Evolutionary conservation across 2,329 filamentous ascomycete genomes (phyloP).

Genomic region (Aureobasidium pullulans): DNA sequence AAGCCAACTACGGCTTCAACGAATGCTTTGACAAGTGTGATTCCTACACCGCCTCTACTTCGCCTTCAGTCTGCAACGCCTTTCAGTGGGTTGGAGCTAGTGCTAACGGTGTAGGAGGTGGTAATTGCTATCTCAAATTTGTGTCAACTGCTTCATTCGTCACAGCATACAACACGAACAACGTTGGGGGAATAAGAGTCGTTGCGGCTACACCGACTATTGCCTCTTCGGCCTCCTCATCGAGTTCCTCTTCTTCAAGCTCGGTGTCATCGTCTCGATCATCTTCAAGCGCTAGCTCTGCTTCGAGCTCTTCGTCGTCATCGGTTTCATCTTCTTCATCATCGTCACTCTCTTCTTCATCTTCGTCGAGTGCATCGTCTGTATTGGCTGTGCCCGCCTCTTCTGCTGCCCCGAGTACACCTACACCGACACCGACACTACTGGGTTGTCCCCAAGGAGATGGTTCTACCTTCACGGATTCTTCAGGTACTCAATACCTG

Average conservation of each 20-base stretch:
- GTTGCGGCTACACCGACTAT: not conserved
- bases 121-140: conserved; percentile 14
- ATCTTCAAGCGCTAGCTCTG: not conserved
- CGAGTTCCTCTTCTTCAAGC: conserved; percentile 1
- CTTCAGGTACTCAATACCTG: not conserved
- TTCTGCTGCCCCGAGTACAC: too few relatives aligned
- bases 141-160: not conserved
- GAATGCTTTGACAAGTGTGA: conserved; percentile 15
- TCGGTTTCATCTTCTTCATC: too few relatives aligned
- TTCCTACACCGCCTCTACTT: not conserved
- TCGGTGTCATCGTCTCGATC: not conserved
- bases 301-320: not conserved
- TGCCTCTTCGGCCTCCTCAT: not conserved
- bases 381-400: too few relatives aligned
- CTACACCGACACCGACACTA: too few relatives aligned
- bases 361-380: too few relatives aligned
- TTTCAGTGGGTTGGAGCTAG: conserved; percentile 7
- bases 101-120: conserved; percentile 12
- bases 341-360: too few relatives aligned
- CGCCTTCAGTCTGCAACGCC: not conserved
- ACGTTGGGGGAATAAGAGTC: not conserved
- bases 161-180: not conserved
- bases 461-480: not conserved
- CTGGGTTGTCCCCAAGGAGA: not conserved
- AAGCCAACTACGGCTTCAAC: not conserved